Conservation (phyloP, 2,329 filamentous ascomycete species). For the Epichloe scottii region DNA sequence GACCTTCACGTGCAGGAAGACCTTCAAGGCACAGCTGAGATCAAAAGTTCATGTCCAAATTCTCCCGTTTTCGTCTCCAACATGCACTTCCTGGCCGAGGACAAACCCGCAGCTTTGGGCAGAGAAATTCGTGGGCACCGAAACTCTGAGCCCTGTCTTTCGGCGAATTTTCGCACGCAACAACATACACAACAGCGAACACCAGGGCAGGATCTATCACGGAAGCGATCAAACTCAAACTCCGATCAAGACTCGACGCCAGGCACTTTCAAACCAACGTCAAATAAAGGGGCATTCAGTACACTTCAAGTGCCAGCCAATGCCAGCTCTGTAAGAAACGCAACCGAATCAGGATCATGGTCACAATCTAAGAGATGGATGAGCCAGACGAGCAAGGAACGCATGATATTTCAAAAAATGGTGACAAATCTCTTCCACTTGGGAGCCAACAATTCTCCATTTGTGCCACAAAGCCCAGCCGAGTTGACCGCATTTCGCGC, state of each 20-base stretch:
- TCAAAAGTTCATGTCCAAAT: not conserved
- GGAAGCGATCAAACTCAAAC: not conserved
- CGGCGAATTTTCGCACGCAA: not conserved
- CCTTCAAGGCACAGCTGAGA: not conserved
- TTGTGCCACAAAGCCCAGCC: slow-evolving; percentile 21
- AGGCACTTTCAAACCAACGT: not conserved
- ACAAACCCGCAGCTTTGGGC: not conserved
- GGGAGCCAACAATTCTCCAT: slow-evolving; percentile 24
- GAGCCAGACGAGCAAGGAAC: slow-evolving; percentile 22
- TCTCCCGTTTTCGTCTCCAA: not conserved
- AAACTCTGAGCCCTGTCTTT: not conserved
- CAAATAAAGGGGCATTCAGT: slow-evolving; percentile 1
- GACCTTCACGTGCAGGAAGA: not conserved
- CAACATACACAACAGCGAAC: not conserved
- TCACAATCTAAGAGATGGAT: slow-evolving; percentile 27
- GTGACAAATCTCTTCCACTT: slow-evolving; percentile 23
- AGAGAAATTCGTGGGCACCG: not conserved
- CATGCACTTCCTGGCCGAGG: not conserved
- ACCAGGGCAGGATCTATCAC: not conserved
- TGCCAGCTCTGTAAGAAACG: not conserved
- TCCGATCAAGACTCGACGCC: not conserved
- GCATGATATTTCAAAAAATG: slow-evolving; percentile 23
- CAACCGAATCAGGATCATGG: slow-evolving; percentile 18
- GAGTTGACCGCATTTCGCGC: slow-evolving; percentile 22
- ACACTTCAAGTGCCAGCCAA: not conserved